Conservation (phyloP, 106 monocot genomes). For the Alisma plantagoaquatica region DNA sequence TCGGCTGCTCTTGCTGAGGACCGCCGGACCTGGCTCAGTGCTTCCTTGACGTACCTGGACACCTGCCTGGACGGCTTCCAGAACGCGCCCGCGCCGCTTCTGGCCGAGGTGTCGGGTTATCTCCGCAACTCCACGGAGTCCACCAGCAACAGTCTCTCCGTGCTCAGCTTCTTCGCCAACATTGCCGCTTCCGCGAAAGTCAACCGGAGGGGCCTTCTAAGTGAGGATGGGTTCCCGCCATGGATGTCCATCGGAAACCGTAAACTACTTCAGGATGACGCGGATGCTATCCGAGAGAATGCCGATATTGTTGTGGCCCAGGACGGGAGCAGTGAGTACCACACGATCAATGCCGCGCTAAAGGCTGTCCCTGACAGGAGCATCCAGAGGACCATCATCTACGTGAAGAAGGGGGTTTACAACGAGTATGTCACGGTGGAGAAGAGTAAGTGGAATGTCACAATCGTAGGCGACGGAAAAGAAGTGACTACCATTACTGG, state of each 20-base stretch:
- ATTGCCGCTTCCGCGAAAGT: not conserved
- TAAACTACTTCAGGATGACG: constrained; percentile 9
- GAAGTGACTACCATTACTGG: constrained; percentile 48
- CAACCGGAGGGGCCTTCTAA: constrained; percentile 1
- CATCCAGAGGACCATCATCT: constrained; percentile 42
- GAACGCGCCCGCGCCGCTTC: too few relatives aligned
- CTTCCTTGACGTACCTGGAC: not conserved
- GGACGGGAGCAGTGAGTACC: constrained; percentile 70
- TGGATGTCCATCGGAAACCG: constrained; percentile 25
- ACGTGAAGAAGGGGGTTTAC: constrained; percentile 69
- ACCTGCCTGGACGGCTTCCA: constrained; percentile 7
- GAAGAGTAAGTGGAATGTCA: constrained; percentile 72
- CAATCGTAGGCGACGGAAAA: constrained; percentile 70
- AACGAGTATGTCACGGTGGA: constrained; percentile 60
- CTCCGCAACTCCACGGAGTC: constrained; percentile 6
- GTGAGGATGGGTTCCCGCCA: constrained; percentile 16
- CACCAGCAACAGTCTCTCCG: constrained; percentile 2
- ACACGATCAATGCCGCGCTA: constrained; percentile 49
- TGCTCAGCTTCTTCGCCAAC: constrained; percentile 3
- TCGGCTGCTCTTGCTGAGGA: constrained; percentile 3
- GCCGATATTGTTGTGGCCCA: constrained; percentile 57
- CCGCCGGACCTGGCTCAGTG: constrained; percentile 16
- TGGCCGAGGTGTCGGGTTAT: too few relatives aligned
- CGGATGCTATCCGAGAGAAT: not conserved
- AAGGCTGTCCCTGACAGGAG: constrained; percentile 35